These are phyloP conservation scores for Neofusicoccum cordaticola DNA, from an alignment of 2,329 filamentous ascomycete genomes.

Conservation along the genomic window DNA sequence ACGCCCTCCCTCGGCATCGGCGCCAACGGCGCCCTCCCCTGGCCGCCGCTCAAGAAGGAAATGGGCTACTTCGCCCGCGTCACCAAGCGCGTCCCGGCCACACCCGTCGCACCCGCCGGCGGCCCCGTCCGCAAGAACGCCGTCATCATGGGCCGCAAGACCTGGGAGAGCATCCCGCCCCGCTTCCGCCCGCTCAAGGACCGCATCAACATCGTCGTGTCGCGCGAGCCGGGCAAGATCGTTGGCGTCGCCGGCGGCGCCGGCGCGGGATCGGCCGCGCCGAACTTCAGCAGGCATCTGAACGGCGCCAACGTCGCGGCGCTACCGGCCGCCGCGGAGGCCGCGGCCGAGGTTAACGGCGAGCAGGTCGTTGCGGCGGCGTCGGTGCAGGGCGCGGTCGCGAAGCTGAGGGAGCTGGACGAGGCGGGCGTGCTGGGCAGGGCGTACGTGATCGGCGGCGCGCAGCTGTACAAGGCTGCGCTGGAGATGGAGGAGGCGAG, in stretches of 20 bases:
- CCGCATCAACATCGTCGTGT: constrained; percentile 79
- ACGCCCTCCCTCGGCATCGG: constrained; percentile 92
- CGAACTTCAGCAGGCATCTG: too few species aligned
- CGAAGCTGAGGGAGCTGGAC: constrained; percentile 6
- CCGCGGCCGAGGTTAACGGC: too few species aligned
- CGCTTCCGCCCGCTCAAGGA: constrained; percentile 76
- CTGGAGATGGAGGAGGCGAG: constrained; percentile 58
- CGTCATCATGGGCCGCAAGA: constrained; percentile 96
- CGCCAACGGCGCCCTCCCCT: constrained; percentile 72
- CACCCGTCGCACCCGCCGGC: too few species aligned
- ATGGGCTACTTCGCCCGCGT: constrained; percentile 95
- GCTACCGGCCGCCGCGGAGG: too few species aligned
- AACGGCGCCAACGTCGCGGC: too few species aligned
- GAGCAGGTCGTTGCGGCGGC: background rate
- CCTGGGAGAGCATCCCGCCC: constrained; percentile 84
- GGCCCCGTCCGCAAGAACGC: constrained; percentile 51
- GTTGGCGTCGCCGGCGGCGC: too few species aligned
- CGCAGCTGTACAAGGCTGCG: constrained; percentile 75
- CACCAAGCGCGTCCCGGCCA: constrained; percentile 60
- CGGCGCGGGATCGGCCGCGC: background rate
- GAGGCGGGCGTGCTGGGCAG: constrained; percentile 45
- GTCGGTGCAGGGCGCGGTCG: background rate
- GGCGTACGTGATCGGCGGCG: constrained; percentile 87
- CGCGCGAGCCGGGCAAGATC: constrained; percentile 38
- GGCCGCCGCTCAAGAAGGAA: constrained; percentile 83